A percentile compares a stretch with the other conserved stretches of the same genome.
phyloP scores from a whole-genome alignment of 2,329 filamentous ascomycete genomes.

The Verticillium nonalfalfae region DNA sequence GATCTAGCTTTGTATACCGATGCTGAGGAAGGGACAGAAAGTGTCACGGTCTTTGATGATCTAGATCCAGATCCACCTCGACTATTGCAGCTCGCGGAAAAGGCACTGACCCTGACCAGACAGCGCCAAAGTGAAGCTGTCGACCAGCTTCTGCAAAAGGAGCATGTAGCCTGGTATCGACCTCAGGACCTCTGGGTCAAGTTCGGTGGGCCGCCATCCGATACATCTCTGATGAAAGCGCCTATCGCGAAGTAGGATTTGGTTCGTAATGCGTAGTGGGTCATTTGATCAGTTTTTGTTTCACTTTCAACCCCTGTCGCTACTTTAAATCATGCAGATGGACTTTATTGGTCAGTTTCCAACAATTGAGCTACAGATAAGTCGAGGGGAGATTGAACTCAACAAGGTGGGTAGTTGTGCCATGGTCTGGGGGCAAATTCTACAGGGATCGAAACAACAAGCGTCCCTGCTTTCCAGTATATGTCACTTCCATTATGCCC shows the following conservation, averaged over 20 bases:
- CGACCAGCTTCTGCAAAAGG: background rate
- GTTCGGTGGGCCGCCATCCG: background rate
- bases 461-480: too few relatives aligned
- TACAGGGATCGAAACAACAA: too few relatives aligned
- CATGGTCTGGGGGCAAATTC: too few relatives aligned
- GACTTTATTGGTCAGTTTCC: too few relatives aligned
- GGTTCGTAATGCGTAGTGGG: too few relatives aligned
- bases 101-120: background rate
- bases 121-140: background rate
- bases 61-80: background rate
- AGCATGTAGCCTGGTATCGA: background rate
- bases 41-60: background rate
- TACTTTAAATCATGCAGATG: too few relatives aligned
- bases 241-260: background rate
- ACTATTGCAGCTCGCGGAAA: background rate
- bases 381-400: too few relatives aligned
- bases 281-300: too few relatives aligned
- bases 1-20: background rate
- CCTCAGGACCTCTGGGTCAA: background rate
- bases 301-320: too few relatives aligned
- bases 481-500: too few relatives aligned
- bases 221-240: background rate
- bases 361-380: too few relatives aligned
- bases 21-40: background rate
- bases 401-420: too few relatives aligned